Base-by-base conservation (phyloP, 768 basidiomycete genomes). In the Strobilomyces echinocephalus region DNA sequence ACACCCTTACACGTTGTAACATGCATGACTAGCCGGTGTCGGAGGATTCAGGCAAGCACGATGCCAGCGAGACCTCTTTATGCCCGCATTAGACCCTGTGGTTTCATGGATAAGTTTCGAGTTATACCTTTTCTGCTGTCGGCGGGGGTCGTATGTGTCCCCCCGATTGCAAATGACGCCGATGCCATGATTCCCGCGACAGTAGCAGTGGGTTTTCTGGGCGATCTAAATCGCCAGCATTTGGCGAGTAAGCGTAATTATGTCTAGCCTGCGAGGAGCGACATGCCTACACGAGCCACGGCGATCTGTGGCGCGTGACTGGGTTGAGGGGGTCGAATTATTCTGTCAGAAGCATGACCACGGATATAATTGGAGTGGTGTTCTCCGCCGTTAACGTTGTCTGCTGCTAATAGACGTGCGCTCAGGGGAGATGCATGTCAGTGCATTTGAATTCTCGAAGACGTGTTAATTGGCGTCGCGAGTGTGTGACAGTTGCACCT, bases 391-490 rank as follows among this genome's bases (percentile, higher is more conserved):
- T n/a, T n/a, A n/a, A n/a, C n/a, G n/a, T n/a, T 11, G 30, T 39
- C 12, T 20, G 24, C 12, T 34, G 52, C 15, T 14, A 28, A 33
- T 24, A 24, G 24, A 24, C 24, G 24, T 24, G 24, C 40, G 21
- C 24, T 46, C 58, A 54, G 35, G 59, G 50, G 55, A 11, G 39
- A 60, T 56, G 26, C 9, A 46, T 15, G 5, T 30, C 30, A 9
- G 33, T 44, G 26, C 9, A 46, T 15, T 8, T 30, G 36, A 9
- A 39, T 39, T 56, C 39, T 52, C 44, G 36, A 49, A 28, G 36
- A 42, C 14, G 40, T 41, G 38, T 16, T 39, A 20, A 52, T 34
- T 47, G 36, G 31, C 48, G 26, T 60, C 50, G 47, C 26, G 18
- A 52, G 20, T 46, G 20, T 46, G 24, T 46, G 54, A 41, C 48